phyloP scores from a whole-genome alignment of 192 early-diverging fungal species.

The Backusella macrospora region DNA sequence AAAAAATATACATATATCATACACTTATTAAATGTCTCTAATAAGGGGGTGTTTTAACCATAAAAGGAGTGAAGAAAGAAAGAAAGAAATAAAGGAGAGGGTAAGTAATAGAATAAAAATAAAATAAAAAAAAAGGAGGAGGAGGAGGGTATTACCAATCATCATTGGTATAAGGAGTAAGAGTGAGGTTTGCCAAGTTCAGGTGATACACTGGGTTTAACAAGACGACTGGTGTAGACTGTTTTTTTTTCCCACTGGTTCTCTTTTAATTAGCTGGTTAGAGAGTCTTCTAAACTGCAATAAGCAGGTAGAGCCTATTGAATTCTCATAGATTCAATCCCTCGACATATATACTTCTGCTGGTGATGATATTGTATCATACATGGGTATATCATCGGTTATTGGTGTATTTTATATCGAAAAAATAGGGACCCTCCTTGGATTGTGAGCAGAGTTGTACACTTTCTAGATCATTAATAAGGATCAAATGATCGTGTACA shows the following conservation, averaged over 20 bases:
- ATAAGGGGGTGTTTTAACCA: neutral
- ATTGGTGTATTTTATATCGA: conserved; percentile 26
- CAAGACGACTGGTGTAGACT: conserved; percentile 19
- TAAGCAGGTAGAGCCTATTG: conserved; percentile 5
- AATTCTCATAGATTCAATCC: neutral
- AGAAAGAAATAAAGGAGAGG: neutral
- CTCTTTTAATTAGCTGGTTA: conserved; percentile 15
- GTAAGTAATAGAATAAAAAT: no score
- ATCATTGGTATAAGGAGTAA: conserved; percentile 22
- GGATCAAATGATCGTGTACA: conserved; percentile 24
- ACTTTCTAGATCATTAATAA: conserved; percentile 22
- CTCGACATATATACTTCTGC: neutral
- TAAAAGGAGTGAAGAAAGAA: neutral
- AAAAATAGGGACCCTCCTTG: conserved; percentile 25
- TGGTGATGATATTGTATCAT: neutral
- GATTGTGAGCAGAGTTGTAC: conserved; percentile 3
- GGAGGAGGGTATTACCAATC: conserved; percentile 27
- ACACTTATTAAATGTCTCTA: no score
- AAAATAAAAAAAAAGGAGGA: neutral
- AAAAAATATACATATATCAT: no score
- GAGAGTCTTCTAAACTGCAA: neutral
- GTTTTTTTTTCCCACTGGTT: conserved; percentile 18
- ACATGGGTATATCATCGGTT: neutral
- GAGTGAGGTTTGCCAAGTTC: conserved; percentile 29
- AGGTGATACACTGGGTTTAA: conserved; percentile 1